Evolutionary conservation across 108 stramenopile genomes (phyloP).

Genomic region (Cyclotella distinguenda): DNA sequence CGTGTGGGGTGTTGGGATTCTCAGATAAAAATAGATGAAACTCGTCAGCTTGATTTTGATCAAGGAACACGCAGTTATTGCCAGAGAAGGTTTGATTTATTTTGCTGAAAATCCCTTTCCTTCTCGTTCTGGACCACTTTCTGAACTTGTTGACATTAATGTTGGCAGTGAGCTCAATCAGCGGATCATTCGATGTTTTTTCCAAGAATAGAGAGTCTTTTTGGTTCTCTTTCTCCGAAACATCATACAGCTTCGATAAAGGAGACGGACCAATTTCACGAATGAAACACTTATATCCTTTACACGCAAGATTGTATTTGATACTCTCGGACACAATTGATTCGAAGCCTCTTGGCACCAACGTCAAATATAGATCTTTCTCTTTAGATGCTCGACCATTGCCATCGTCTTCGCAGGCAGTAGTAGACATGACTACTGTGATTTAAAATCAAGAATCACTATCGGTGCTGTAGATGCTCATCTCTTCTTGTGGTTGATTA

Average conservation of each 20-base stretch:
- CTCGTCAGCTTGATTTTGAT: background rate
- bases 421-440: no score
- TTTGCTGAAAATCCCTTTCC: background rate
- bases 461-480: no score
- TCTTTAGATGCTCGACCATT: no score
- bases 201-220: background rate
- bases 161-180: slow-evolving; percentile 3
- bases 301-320: background rate
- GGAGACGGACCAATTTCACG: slow-evolving; percentile 10
- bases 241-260: background rate
- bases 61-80: background rate
- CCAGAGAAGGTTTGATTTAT: no score
- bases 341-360: slow-evolving; percentile 19
- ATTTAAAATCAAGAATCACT: no score
- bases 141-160: slow-evolving; percentile 7
- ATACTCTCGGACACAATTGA: slow-evolving; percentile 3
- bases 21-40: background rate
- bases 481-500: no score
- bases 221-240: background rate
- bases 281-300: slow-evolving; percentile 12
- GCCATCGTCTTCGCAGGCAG: no score
- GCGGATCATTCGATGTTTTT: no score
- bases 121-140: slow-evolving; percentile 6
- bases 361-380: slow-evolving; percentile 7
- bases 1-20: background rate